Base-by-base conservation (phyloP, 768 basidiomycete genomes). In the Pleurotus tuoliensis region DNA sequence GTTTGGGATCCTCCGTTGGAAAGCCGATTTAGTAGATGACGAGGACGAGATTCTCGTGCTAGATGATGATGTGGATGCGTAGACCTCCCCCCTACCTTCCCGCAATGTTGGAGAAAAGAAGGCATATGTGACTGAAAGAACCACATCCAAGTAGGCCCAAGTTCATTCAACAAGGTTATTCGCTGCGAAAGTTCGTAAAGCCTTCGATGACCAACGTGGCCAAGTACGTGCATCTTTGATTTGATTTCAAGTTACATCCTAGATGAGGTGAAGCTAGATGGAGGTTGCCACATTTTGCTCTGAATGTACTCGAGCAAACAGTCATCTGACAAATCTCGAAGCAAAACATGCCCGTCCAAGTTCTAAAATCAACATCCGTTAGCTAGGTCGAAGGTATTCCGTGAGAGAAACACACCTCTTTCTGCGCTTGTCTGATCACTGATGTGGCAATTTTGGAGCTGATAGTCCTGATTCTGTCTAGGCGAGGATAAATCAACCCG, bases 1-100 rank as follows among this genome's bases (percentile, higher is more conserved):
- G 27, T 98, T 88, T 60, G 76, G 77, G 12, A 87, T 95, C 34
- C 83, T 76, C 60, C 71, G 75, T 49, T 97, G 92, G 91, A 83
- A 75, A 54, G 56, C 53, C 1, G 67, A 63, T 13, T 7, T 16
- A 30, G 20, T 53, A 11, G 25, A 56, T 18, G 51, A 53, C 37
- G 3, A 8, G 22, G 20, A 56, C 7, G 44, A 30, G 5, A 5
- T 41, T 5, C 57, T 61, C 37, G 34, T 30, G 4, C 16, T 61
- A 13, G 58, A 59, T 22, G 47, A 45, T 11, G 39, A 20, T n/a
- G 41, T 55, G 3, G 60, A 61, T 48, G 55, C 49, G 16, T 61
- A 55, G 48, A 34, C 11, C 11, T 34, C 1, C 1, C 16, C 24
- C 24, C 24, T 24, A 4, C 24, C 24, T 24, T 25, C 24, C 24